A percentile compares a stretch with the other conserved stretches of the same genome.
phyloP scores from a whole-genome alignment of 106 monocot species.

The Allium fistulosum region DNA sequence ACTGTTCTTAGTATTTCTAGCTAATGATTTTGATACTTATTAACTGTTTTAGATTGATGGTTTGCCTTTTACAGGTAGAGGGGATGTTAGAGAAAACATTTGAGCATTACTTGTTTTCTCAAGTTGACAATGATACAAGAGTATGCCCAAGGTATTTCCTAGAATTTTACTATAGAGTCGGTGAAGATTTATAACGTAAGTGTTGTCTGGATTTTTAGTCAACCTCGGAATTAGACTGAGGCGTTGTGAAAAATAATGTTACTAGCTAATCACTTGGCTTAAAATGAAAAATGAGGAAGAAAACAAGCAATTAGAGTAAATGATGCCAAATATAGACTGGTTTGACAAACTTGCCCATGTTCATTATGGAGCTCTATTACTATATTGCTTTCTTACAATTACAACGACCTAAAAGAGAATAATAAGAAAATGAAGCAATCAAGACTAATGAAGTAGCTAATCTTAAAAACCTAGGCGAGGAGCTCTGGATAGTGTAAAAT shows the following conservation, averaged over 20 bases:
- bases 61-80: conserved; percentile 54
- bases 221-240: not conserved
- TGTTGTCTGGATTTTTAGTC: not conserved
- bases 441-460: too few relatives aligned
- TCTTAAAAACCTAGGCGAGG: too few relatives aligned
- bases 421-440: too few relatives aligned
- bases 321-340: not conserved
- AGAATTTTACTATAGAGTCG: not conserved
- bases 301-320: not conserved
- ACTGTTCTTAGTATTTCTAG: not conserved
- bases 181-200: not conserved
- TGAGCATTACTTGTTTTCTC: conserved; percentile 54
- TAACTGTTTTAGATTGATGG: not conserved
- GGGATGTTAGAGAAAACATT: conserved; percentile 79
- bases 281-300: not conserved
- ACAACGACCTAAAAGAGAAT: too few relatives aligned
- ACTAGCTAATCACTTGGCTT: not conserved
- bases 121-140: conserved; percentile 38
- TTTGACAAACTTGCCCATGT: not conserved
- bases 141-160: conserved; percentile 76
- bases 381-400: too few relatives aligned
- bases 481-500: too few relatives aligned
- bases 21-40: not conserved
- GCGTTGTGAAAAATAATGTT: not conserved
- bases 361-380: too few relatives aligned